Conservation (phyloP, 192 early-diverging fungal genomes). For the Coemansia sp. region DNA sequence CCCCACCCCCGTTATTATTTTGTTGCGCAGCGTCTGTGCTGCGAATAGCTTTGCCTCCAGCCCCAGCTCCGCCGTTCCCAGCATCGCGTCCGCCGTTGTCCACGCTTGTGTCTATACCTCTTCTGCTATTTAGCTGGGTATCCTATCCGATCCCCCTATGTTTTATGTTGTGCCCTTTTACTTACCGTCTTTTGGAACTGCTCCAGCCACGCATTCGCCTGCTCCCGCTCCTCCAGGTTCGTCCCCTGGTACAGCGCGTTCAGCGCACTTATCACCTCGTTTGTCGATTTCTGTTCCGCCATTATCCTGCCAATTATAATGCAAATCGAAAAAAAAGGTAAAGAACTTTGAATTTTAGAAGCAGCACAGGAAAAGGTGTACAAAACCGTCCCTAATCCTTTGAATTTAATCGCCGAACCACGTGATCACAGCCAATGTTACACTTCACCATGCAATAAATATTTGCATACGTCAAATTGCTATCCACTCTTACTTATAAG, state of each 20-base stretch:
- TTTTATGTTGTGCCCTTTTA: background rate
- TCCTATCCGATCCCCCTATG: background rate
- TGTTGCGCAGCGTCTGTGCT: constrained; percentile 90
- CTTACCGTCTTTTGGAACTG: constrained; percentile 85
- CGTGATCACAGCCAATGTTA: no score
- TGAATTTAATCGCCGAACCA: background rate
- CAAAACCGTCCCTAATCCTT: no score
- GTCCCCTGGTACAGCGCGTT: constrained; percentile 47
- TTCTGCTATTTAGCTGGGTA: background rate
- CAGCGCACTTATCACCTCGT: constrained; percentile 41
- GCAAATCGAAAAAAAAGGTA: background rate
- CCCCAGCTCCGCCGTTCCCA: constrained; percentile 57
- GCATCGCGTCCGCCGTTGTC: constrained; percentile 72
- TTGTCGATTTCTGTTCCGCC: constrained; percentile 4
- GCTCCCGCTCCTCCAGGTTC: constrained; percentile 22
- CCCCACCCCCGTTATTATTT: constrained; percentile 80
- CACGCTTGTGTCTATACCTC: constrained; percentile 77
- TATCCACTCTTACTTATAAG: no score
- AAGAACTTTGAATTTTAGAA: background rate
- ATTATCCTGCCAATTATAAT: no score
- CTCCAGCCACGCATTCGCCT: constrained; percentile 79
- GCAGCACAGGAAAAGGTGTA: no score
- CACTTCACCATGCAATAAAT: no score
- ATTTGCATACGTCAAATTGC: no score
- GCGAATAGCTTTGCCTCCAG: constrained; percentile 78